A percentile compares a stretch with the other conserved stretches of the same genome.
These are phyloP conservation scores for Chlamydomonas sphaeroides DNA, from an alignment of 139 green algal genomes.

Conservation along the genomic window DNA sequence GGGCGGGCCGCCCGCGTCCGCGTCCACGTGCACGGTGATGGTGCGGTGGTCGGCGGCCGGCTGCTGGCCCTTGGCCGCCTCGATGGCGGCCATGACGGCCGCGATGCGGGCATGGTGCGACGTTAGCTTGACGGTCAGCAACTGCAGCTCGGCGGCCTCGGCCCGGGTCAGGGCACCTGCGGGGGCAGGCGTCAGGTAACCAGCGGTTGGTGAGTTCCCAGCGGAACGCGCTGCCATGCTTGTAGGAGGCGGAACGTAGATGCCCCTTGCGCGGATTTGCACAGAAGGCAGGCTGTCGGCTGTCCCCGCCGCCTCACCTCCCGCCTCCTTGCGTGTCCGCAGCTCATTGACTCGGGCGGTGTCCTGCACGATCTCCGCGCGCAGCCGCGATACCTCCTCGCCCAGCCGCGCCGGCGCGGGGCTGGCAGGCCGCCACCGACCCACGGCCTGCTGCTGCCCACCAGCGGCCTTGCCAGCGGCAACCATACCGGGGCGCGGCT, in stretches of 20 bases:
- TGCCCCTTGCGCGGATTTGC: too few species aligned
- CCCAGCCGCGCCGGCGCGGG: neutral
- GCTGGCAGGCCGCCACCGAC: too few species aligned
- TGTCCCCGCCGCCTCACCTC: too few species aligned
- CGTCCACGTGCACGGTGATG: neutral
- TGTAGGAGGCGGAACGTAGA: too few species aligned
- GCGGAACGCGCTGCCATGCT: too few species aligned
- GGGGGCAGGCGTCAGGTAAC: neutral
- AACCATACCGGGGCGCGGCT: too few species aligned
- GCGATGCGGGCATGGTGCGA: constrained; percentile 24
- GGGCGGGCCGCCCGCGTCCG: neutral
- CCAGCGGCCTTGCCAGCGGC: neutral
- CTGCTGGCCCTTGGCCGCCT: constrained; percentile 3
- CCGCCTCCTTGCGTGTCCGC: neutral
- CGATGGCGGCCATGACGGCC: constrained; percentile 1
- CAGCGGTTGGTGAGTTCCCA: neutral
- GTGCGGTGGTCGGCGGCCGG: neutral
- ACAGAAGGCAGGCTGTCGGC: too few species aligned
- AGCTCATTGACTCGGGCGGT: constrained; percentile 21
- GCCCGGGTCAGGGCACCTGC: constrained; percentile 6
- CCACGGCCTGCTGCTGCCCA: too few species aligned
- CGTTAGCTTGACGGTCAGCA: neutral
- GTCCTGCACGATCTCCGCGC: constrained; percentile 26
- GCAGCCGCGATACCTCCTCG: constrained; percentile 8
- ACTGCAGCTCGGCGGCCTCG: constrained; percentile 23